A percentile compares a stretch with the other conserved stretches of the same genome.
Evolutionary conservation across 352 stramenopile species (phyloP).

Genomic region (Globisporangium nunn): DNA sequence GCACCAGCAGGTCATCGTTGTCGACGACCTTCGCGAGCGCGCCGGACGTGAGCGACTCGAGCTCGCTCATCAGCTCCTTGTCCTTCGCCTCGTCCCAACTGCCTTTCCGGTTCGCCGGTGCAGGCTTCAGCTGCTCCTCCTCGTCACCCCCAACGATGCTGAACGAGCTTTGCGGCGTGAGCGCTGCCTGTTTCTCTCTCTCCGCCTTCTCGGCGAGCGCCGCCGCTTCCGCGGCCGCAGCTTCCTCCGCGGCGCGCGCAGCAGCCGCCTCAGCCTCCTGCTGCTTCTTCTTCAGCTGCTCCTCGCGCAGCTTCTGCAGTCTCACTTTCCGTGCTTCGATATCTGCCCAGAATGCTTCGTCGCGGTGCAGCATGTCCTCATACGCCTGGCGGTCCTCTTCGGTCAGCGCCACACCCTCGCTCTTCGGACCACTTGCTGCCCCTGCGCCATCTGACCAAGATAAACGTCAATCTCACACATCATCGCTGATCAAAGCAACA

Average conservation of each 20-base stretch:
- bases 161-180: slow-evolving; percentile 48
- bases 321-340: slow-evolving; percentile 76
- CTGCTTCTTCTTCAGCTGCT: slow-evolving; percentile 64
- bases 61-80: slow-evolving; percentile 80
- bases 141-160: slow-evolving; percentile 70
- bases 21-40: slow-evolving; percentile 39
- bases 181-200: slow-evolving; percentile 25
- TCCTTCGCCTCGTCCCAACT: slow-evolving; percentile 85
- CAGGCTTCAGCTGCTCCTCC: slow-evolving; percentile 24
- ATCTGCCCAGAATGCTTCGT: slow-evolving; percentile 82
- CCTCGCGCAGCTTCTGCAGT: slow-evolving; percentile 64
- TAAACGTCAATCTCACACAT: neutral
- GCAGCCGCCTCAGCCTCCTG: slow-evolving; percentile 40
- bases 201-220: slow-evolving; percentile 27
- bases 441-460: slow-evolving; percentile 9
- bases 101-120: slow-evolving; percentile 47
- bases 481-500: neutral
- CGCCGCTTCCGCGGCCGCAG: slow-evolving; percentile 29
- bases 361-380: slow-evolving; percentile 83
- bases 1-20: slow-evolving; percentile 19
- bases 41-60: slow-evolving; percentile 68
- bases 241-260: slow-evolving; percentile 24
- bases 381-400: slow-evolving; percentile 81
- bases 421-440: slow-evolving; percentile 24
- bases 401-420: slow-evolving; percentile 68